Evolutionary conservation across 345 rosid genomes (phyloP), one percentile per base, ranked within the genome.

Genomic region (Citrus trifoliata): DNA sequence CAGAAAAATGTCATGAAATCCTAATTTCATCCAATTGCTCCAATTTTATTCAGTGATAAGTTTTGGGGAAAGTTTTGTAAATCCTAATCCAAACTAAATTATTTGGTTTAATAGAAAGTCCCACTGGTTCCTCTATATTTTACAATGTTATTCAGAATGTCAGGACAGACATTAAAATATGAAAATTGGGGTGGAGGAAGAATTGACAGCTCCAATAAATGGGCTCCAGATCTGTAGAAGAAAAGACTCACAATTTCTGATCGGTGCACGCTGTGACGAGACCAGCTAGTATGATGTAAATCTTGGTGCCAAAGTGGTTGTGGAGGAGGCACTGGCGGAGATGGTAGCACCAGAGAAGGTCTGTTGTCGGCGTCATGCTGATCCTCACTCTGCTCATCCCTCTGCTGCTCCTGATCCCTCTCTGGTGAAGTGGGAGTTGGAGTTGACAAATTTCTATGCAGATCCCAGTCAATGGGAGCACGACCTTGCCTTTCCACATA

Each of bases 271-370:
- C 87, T 87, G 81, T 94, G 97, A 69, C 96, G 97, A 82, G 97
- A 82, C 98, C 98, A 97, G 78, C 88, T 84, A 73, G 91, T 75
- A 69, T 90, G 98, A 85, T 92, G 94, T 76, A 94, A 84, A 83
- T 89, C 95, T 77, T 89, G 99, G 84, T 93, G 97, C 99, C 98
- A 97, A 35, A 90, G 82, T 19, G 99, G 99, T 82, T 91, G 98
- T 19, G 98, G 93, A 73, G 98, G 95, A 59, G 99, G 98, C 65
- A 83, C 90, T 2, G 99, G 93, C 67, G 99, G 97, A 68, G 95
- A 82, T 37, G 97, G 92, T 67, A 87, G 88, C 75, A 84, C 92
- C 80, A 88, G 59, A 67, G 94, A 83, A 78, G 95, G 91, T 81
- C 98, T 87, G 84, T 84, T 88, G 58, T 82, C 69, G 69, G 83